Conservation (phyloP, 768 basidiomycete genomes). For the Lactarius hengduanensis region DNA sequence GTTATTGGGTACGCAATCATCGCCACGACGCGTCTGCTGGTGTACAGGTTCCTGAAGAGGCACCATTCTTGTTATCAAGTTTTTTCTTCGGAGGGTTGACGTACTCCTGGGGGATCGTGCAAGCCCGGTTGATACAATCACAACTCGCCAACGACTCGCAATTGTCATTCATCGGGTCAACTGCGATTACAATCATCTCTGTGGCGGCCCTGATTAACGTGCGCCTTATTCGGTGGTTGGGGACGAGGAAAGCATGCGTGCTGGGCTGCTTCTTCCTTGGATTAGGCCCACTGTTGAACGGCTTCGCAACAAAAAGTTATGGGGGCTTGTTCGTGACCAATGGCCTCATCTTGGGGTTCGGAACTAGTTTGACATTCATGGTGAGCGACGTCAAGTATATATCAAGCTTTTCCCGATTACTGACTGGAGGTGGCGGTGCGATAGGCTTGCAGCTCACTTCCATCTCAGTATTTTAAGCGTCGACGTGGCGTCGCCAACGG, state of each 20-base stretch:
- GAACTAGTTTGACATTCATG: constrained; percentile 33
- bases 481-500: constrained; percentile 38
- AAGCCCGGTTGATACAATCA: constrained; percentile 34
- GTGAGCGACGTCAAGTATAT: constrained; percentile 15
- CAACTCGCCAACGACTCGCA: constrained; percentile 33
- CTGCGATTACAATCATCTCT: constrained; percentile 35
- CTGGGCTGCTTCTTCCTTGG: constrained; percentile 35
- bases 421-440: background rate
- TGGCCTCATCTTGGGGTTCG: constrained; percentile 35
- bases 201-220: constrained; percentile 34
- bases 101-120: constrained; percentile 23
- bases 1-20: constrained; percentile 31
- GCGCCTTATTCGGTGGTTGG: constrained; percentile 36
- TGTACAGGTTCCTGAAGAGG: background rate
- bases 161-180: constrained; percentile 38
- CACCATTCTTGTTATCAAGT: background rate
- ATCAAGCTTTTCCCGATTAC: too few species aligned
- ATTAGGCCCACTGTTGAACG: constrained; percentile 34
- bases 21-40: background rate
- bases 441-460: constrained; percentile 37
- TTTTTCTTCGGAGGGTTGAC: background rate
- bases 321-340: constrained; percentile 35
- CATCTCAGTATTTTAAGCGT: constrained; percentile 38
- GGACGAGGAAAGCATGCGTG: constrained; percentile 33
- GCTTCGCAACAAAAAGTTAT: constrained; percentile 30